A percentile compares a stretch with the other conserved stretches of the same genome.
Evolutionary conservation across 2,329 filamentous ascomycete genomes (phyloP).

Genomic region (Chrysoporthe deuterocubensis): DNA sequence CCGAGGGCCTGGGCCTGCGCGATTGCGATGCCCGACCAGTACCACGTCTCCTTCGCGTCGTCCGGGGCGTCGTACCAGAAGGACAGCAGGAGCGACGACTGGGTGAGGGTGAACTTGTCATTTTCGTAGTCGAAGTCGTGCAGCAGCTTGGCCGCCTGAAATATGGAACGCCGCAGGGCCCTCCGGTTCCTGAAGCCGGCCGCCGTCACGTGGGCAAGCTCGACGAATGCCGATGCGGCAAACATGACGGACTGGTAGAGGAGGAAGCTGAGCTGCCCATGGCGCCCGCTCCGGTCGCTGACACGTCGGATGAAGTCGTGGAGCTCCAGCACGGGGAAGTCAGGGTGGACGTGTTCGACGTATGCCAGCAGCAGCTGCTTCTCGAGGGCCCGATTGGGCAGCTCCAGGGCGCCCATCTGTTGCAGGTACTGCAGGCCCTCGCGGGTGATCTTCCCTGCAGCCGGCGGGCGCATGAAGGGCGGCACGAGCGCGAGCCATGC

Average conservation of each 20-base stretch:
- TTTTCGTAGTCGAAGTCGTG: conserved; percentile 97
- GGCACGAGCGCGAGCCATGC: conserved; percentile 54
- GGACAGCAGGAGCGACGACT: conserved; percentile 88
- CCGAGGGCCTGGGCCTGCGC: conserved; percentile 93
- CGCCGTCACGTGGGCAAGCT: conserved; percentile 73
- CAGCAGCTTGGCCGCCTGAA: conserved; percentile 83
- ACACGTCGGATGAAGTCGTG: conserved; percentile 64
- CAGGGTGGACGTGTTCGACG: conserved; percentile 88
- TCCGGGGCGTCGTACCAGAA: conserved; percentile 98
- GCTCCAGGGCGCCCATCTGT: conserved; percentile 80
- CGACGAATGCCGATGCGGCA: conserved; percentile 84
- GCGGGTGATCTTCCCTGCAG: conserved; percentile 74
- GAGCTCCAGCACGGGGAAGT: conserved; percentile 85
- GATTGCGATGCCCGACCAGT: conserved; percentile 97
- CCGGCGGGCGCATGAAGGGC: conserved; percentile 71
- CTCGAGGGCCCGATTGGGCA: conserved; percentile 72
- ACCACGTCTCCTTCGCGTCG: conserved; percentile 97
- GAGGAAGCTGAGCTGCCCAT: conserved; percentile 78
- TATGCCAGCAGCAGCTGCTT: conserved; percentile 83
- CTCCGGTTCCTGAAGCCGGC: conserved; percentile 81
- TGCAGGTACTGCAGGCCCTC: conserved; percentile 85
- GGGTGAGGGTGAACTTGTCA: conserved; percentile 85
- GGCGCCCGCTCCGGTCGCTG: conserved; percentile 68
- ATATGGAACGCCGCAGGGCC: conserved; percentile 84
- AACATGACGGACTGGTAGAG: conserved; percentile 97